Percentiles rank a stretch among this genome's conserved stretches.
These are phyloP conservation scores for Vachellia pachyceras DNA, from an alignment of 306 rosid genomes.

Conservation along the genomic window DNA sequence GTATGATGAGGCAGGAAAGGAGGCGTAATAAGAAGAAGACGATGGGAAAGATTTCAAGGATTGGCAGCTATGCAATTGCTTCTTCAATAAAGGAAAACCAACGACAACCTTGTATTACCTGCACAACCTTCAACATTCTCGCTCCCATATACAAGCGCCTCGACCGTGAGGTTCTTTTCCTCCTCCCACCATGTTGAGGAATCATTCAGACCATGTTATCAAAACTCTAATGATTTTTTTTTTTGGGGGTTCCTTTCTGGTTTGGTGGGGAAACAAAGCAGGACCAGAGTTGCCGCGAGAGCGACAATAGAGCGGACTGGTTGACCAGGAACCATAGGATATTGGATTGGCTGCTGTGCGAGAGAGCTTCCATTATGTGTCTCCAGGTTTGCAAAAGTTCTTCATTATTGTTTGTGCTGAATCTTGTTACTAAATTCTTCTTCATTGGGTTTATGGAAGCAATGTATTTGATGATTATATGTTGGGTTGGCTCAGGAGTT, in stretches of 20 bases:
- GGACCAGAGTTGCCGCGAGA: slow-evolving; percentile 78
- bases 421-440: slow-evolving; percentile 5
- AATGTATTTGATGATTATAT: not conserved
- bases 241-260: not conserved
- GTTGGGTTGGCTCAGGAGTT: slow-evolving; percentile 59
- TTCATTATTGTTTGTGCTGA: not conserved
- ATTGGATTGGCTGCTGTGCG: slow-evolving; percentile 75
- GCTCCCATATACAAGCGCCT: slow-evolving; percentile 96
- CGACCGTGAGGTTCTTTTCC: slow-evolving; percentile 61
- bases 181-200: not conserved
- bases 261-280: slow-evolving; percentile 39
- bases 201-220: slow-evolving; percentile 10
- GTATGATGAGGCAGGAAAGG: slow-evolving; percentile 43
- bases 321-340: slow-evolving; percentile 78
- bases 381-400: slow-evolving; percentile 71
- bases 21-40: slow-evolving; percentile 44
- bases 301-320: slow-evolving; percentile 73
- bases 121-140: slow-evolving; percentile 92
- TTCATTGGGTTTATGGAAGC: slow-evolving; percentile 5
- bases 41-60: slow-evolving; percentile 66
- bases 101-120: slow-evolving; percentile 75
- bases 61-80: slow-evolving; percentile 65
- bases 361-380: slow-evolving; percentile 90
- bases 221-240: not conserved
- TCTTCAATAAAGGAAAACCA: slow-evolving; percentile 70